These are phyloP conservation scores for Pyrus bretschneideri DNA, from an alignment of 306 rosid genomes.

Conservation along the genomic window DNA sequence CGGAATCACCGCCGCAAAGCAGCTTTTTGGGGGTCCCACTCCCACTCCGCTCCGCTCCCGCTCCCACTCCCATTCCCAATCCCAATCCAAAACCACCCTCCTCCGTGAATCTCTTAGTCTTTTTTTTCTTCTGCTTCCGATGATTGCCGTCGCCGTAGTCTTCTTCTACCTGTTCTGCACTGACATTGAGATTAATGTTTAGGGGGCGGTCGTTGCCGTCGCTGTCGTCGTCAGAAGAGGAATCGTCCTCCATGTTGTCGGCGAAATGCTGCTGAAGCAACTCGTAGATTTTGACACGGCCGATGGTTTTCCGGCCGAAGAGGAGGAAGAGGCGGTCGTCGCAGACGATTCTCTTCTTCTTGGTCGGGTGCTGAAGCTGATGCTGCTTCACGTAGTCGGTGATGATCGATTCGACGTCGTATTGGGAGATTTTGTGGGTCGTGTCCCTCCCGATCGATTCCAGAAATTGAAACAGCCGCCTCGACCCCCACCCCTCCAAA, in stretches of 20 bases:
- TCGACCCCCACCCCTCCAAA: slow-evolving; percentile 75
- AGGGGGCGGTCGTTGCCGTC: slow-evolving; percentile 24
- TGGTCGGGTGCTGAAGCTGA: slow-evolving; percentile 40
- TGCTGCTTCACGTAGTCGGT: slow-evolving; percentile 43
- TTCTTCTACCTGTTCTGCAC: no score
- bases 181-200: no score
- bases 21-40: slow-evolving; percentile 30
- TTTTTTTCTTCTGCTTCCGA: slow-evolving; percentile 17
- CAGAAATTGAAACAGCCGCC: slow-evolving; percentile 48
- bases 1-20: slow-evolving; percentile 61
- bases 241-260: slow-evolving; percentile 33
- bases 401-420: slow-evolving; percentile 44
- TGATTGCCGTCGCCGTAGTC: slow-evolving; percentile 16
- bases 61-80: no score
- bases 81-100: no score
- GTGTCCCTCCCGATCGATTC: slow-evolving; percentile 57
- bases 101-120: slow-evolving; percentile 13
- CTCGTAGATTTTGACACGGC: slow-evolving; percentile 46
- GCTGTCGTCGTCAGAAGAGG: slow-evolving; percentile 1
- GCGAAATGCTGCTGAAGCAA: slow-evolving; percentile 62
- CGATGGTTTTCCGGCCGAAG: slow-evolving; percentile 61
- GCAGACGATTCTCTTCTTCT: slow-evolving; percentile 59
- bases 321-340: slow-evolving; percentile 48
- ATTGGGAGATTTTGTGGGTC: slow-evolving; percentile 34
- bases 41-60: no score